Evolutionary conservation across 768 basidiomycete genomes (phyloP), one percentile per base, ranked within the genome.

Genomic region (Mycena rosella): DNA sequence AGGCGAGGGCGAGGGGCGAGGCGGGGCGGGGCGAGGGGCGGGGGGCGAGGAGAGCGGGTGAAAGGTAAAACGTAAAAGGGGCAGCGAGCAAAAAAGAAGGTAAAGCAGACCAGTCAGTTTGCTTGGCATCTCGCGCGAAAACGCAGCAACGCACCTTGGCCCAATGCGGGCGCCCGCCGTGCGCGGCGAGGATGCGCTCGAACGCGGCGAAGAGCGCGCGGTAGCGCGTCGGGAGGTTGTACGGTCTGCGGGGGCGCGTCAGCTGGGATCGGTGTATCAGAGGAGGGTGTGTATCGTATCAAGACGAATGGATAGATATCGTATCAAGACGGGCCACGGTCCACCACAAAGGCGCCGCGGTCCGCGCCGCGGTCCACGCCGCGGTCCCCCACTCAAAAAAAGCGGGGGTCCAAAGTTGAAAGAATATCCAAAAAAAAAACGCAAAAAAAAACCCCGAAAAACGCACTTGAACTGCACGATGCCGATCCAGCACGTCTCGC

Each of bases 381-480:
- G n/a, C n/a, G n/a, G n/a, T n/a, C n/a, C n/a, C n/a, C n/a, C n/a
- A n/a, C n/a, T n/a, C 38, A 18, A 40, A 40, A 40, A 15, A 40
- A 4, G 15, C 10, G 51, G 60, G 32, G 40, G 30, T 67, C 32
- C 51, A 34, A 47, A 3, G 32, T 22, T 5, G 32, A 29, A 20
- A 9, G 49, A 15, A 6, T 2, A 38, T 48, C 14, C 26, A 32
- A 9, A 26, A 56, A 60, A 45, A 57, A 63, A 48, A 63, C 49
- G 20, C n/a, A 38, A 27, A 22, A 67, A 53, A 58, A 61, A 29
- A 45, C 53, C 38, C 5, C 22, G 20, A 32, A 22, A 30, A 34
- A 80, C 93, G 74, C 64, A 98, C 97, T 95, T 95, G 83, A 91
- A 99, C 75, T 96, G 95, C n/a, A 98, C 88, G 58, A 99, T 89